Evolutionary conservation across 768 basidiomycete genomes (phyloP).

Genomic region (Austroboletus festivus): DNA sequence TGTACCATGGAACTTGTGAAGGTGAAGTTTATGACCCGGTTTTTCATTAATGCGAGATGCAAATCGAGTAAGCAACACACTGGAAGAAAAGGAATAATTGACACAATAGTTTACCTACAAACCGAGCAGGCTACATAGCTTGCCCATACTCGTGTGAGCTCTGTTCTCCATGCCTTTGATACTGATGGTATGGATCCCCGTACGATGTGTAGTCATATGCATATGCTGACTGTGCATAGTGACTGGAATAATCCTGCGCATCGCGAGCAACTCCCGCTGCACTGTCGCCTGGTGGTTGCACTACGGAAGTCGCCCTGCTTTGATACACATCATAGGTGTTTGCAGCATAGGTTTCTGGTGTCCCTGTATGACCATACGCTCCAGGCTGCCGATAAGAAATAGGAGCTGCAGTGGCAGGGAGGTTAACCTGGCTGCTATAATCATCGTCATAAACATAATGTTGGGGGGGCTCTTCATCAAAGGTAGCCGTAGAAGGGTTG

Average conservation of each 20-base stretch:
- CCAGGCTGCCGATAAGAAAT: conserved; percentile 43
- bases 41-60: conserved; percentile 6
- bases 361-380: conserved; percentile 15
- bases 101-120: conserved; percentile 15
- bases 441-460: conserved; percentile 62
- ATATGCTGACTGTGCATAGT: conserved; percentile 21
- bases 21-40: background rate
- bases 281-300: conserved; percentile 32
- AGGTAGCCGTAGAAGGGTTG: conserved; percentile 55
- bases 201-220: conserved; percentile 29
- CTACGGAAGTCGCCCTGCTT: conserved; percentile 41
- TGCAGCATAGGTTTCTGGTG: conserved; percentile 33
- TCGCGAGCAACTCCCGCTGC: conserved; percentile 35
- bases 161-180: conserved; percentile 31
- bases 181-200: conserved; percentile 26
- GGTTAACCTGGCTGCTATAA: conserved; percentile 59
- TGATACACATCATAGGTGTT: conserved; percentile 58
- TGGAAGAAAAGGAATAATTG: conserved; percentile 10
- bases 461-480: conserved; percentile 51
- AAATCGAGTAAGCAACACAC: conserved; percentile 30
- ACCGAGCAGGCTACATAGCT: conserved; percentile 27
- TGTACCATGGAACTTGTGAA: background rate
- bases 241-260: conserved; percentile 36
- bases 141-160: conserved; percentile 31
- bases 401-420: conserved; percentile 58